Base-by-base conservation (phyloP, 2,329 filamentous ascomycete genomes). In the Septoria linicola region DNA sequence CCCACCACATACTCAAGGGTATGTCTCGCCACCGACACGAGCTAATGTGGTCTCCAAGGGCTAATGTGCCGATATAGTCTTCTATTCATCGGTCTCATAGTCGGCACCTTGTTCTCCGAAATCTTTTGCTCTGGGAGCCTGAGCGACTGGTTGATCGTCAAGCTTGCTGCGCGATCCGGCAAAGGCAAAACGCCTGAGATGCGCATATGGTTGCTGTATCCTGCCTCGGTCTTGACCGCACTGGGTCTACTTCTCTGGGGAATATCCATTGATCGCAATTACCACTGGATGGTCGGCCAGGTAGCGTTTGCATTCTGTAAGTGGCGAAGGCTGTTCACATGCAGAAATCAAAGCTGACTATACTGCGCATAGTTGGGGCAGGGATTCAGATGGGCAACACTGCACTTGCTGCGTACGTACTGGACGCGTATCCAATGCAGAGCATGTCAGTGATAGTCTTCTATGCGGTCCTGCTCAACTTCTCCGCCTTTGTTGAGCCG, bases 391-490 rank as follows among this genome's bases (percentile, higher is more conserved):
- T 58, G 55, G 55, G 52, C 19, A 58, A 58, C 39, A 50, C 55
- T 10, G 49, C 53, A 7, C 52, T 58, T n/a, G 51, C 48, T n/a
- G 44, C 55, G 2, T 58, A 58, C 35, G 49, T 55, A 13, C 36
- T 58, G 36, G 55, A 58, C 17, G 52, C 52, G 32, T 58, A 58
- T 31, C 55, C 55, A 3, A 11, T 52, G 30, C 55, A 58, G 34
- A 58, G 55, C 41, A 58, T 58, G 55, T 58, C 55, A 7, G 52
- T 58, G 10, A 27, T 55, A 19, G 55, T 58, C 17, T 58, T 58
- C 49, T 58, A 58, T 39, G 43, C 55, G 13, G 55, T 58, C 14
- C 34, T 54, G 23, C 55, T 58, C 37, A 58, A 58, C 14, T 36
- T 58, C 13, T 54, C 51, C 6, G 55, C 55, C 1, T 58, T 58